Evolutionary conservation across 257 asterid genomes (phyloP).

Genomic region (Striga asiatica): DNA sequence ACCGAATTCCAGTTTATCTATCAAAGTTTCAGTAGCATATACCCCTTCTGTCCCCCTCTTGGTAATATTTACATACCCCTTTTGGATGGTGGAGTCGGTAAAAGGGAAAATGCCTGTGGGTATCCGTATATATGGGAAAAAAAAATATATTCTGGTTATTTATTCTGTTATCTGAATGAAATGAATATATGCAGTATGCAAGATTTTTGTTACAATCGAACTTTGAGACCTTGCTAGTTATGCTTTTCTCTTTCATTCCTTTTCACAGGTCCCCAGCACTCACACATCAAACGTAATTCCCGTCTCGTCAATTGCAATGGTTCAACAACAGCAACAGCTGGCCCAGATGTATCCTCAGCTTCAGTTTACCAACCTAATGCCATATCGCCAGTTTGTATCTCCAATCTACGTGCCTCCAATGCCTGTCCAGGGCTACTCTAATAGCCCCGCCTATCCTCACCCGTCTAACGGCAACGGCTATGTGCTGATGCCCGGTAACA

Average conservation of each 20-base stretch:
- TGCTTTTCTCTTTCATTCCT: too few species aligned
- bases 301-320: slow-evolving; percentile 54
- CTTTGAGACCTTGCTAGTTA: too few species aligned
- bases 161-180: too few species aligned
- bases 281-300: slow-evolving; percentile 43
- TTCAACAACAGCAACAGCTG: slow-evolving; percentile 66
- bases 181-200: too few species aligned
- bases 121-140: too few species aligned
- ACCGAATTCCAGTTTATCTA: too few species aligned
- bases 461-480: slow-evolving; percentile 85
- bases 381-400: slow-evolving; percentile 66
- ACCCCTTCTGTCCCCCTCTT: too few species aligned
- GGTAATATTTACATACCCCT: too few species aligned
- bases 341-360: slow-evolving; percentile 97
- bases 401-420: slow-evolving; percentile 84
- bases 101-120: background rate
- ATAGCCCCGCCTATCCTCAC: slow-evolving; percentile 73
- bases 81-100: too few species aligned
- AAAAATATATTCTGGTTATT: too few species aligned
- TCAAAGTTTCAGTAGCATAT: too few species aligned
- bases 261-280: slow-evolving; percentile 52
- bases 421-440: slow-evolving; percentile 85
- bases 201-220: background rate
- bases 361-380: slow-evolving; percentile 73
- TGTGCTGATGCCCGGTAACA: slow-evolving; percentile 79